Evolutionary conservation across 2,329 filamentous ascomycete species (phyloP), one percentile per base, ranked within the genome.

Genomic region (Claviceps pusilla): DNA sequence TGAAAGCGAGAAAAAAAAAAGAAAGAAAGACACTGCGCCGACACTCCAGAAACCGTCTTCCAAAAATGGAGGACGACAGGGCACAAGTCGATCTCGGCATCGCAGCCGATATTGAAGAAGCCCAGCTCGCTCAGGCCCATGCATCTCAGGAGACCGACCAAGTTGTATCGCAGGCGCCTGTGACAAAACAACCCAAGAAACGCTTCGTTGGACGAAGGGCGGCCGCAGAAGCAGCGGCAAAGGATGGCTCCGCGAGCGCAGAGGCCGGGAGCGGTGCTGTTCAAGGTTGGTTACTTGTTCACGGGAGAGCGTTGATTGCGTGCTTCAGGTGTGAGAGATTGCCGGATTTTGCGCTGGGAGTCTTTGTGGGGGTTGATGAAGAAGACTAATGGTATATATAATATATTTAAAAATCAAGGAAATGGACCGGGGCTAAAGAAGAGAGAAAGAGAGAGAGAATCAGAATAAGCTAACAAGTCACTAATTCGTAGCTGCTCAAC

Each of bases 121-220:
- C 67, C 16, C 69, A 71, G 55, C 59, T 67, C 56, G 65, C 69
- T 46, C 53, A 57, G 37, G 53, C 50, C 14, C 63, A 71, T 66
- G 60, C 51, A 12, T 11, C 52, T 31, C 60, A 55, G 43, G 51
- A 48, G 45, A 35, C 48, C 19, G 43, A 19, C 42, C 51, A 50
- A 3, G 52, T 50, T 16, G 39, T 31, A 9, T 19, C 55, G 50
- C 57, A 60, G 37, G 58, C 41, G 28, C 28, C 45, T 33, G 57
- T 69, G 7, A 61, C 74, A 24, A 87, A 78, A 65, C 86, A 91
- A 63, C 93, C 93, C 28, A 95, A 87, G 74, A 90, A 91, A 70
- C 81, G 91, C 55, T 98, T 98, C 61, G 85, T 98, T 19, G 93
- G 93, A 35, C 78, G 89, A 60, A 82, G 84, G 62, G 80, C 87